Conservation (phyloP, 345 rosid genomes). For the Lumnitzera littorea region DNA sequence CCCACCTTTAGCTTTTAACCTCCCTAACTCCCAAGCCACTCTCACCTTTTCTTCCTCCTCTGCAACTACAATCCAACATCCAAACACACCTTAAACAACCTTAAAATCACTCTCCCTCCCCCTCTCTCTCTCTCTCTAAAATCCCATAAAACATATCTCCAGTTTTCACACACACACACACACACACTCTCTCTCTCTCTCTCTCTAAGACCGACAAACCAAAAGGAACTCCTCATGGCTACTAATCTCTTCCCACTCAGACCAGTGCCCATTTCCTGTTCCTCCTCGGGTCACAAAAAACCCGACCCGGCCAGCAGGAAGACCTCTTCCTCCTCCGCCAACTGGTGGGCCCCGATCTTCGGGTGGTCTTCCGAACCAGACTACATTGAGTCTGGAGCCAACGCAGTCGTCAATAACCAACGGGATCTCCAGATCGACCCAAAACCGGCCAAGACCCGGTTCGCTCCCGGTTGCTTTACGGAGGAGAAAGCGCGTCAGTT, state of each 20-base stretch:
- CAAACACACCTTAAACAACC: too few species aligned
- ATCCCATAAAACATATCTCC: background rate
- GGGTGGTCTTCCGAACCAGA: conserved; percentile 49
- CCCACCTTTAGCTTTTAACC: background rate
- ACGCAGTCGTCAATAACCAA: background rate
- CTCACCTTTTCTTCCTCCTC: too few species aligned
- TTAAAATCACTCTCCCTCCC: too few species aligned
- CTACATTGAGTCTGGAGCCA: conserved; percentile 27
- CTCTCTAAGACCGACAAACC: too few species aligned
- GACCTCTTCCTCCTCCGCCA: conserved; percentile 11
- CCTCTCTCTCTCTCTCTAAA: too few species aligned
- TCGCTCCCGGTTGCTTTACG: conserved; percentile 41
- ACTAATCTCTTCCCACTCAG: conserved; percentile 19
- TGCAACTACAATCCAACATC: too few species aligned
- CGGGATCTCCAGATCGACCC: conserved; percentile 8
- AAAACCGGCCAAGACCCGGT: conserved; percentile 20
- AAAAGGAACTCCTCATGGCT: conserved; percentile 16
- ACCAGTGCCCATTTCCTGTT: conserved; percentile 11
- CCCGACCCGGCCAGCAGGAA: conserved; percentile 13
- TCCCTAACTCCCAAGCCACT: background rate
- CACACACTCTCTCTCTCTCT: too few species aligned
- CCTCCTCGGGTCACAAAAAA: conserved; percentile 9
- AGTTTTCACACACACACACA: too few species aligned
- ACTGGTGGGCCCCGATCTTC: conserved; percentile 57
- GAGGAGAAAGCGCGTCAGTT: conserved; percentile 60